A percentile compares a stretch with the other conserved stretches of the same genome.
These are phyloP conservation scores for Bruguiera gymnorhiza DNA, from an alignment of 345 rosid genomes.

Conservation along the genomic window DNA sequence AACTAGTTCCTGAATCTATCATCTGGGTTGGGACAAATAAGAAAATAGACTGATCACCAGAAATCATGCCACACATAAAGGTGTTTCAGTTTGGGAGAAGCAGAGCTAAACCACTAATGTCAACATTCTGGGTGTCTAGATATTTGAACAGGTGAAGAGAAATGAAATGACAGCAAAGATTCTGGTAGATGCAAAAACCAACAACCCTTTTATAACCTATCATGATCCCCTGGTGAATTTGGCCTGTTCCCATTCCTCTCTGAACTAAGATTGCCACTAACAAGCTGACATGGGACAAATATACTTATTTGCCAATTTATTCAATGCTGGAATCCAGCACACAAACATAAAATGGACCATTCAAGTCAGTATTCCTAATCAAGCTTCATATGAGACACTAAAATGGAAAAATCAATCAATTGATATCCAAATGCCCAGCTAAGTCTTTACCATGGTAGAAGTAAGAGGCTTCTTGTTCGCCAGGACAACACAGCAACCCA, in stretches of 20 bases:
- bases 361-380: too few relatives aligned
- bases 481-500: slow-evolving; percentile 72
- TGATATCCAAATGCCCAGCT: not conserved
- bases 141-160: not conserved
- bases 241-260: not conserved
- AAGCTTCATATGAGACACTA: not conserved
- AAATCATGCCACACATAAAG: not conserved
- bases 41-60: not conserved
- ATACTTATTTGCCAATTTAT: too few relatives aligned
- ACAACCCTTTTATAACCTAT: not conserved
- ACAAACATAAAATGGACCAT: too few relatives aligned
- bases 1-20: not conserved
- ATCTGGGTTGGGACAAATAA: not conserved
- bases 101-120: not conserved
- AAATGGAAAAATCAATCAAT: not conserved
- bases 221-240: not conserved
- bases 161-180: not conserved
- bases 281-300: too few relatives aligned
- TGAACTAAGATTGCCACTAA: not conserved
- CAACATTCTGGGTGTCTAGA: not conserved
- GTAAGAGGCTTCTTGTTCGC: slow-evolving; percentile 97
- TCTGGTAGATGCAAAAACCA: not conserved
- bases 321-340: too few relatives aligned
- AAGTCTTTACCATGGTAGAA: slow-evolving; percentile 53
- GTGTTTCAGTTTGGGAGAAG: not conserved